Evolutionary conservation across 148 eudicot species (phyloP).

Genomic region (Diospyros lotus): DNA sequence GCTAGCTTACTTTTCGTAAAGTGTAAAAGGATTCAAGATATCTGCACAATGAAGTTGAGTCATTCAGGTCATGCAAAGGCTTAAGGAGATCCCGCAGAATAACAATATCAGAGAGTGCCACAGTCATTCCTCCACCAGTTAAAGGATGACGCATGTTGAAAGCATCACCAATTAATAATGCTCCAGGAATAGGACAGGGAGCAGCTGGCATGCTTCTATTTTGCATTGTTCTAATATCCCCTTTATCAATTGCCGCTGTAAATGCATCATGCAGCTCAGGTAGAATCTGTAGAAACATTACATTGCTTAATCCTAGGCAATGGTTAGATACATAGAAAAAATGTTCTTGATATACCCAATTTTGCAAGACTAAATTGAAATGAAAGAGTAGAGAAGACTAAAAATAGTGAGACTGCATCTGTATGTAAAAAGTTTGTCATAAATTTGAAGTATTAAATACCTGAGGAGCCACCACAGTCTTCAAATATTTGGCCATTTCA

Average conservation of each 20-base stretch:
- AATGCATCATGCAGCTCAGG: constrained; percentile 56
- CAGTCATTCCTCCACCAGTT: constrained; percentile 88
- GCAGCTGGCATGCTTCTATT: constrained; percentile 83
- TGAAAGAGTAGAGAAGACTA: no score
- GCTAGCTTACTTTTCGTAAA: constrained; percentile 58
- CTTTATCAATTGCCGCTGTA: constrained; percentile 62
- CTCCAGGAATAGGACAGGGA: constrained; percentile 78
- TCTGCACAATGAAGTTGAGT: constrained; percentile 47
- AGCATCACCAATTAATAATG: constrained; percentile 78
- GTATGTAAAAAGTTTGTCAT: neutral
- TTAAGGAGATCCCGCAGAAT: constrained; percentile 60
- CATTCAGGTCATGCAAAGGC: constrained; percentile 50
- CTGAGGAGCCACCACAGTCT: constrained; percentile 57
- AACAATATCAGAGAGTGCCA: constrained; percentile 71
- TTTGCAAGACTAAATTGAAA: no score
- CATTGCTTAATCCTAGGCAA: constrained; percentile 1
- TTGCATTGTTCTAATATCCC: constrained; percentile 68
- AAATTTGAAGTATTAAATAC: constrained; percentile 11
- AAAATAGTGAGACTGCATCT: no score
- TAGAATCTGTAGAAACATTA: constrained; percentile 47
- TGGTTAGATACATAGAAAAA: neutral
- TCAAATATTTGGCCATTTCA: constrained; percentile 59
- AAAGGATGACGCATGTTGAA: constrained; percentile 36
- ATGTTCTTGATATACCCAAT: neutral
- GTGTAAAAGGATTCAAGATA: constrained; percentile 31